Evolutionary conservation across 208 protist genomes (phyloP).

Genomic region (Leishmania tarentolae): DNA sequence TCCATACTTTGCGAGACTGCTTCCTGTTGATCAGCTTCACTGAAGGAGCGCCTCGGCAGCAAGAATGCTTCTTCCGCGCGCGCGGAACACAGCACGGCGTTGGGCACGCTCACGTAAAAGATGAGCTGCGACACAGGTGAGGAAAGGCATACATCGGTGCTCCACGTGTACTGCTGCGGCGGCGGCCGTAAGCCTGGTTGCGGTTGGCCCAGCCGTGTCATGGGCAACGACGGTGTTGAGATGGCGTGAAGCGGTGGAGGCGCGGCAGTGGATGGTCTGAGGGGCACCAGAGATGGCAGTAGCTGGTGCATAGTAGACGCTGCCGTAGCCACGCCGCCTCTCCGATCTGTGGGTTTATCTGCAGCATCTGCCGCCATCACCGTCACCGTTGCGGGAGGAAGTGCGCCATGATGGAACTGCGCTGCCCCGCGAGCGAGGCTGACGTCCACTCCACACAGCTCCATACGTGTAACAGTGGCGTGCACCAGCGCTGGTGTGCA

Average conservation of each 20-base stretch:
- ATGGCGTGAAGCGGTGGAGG: background rate
- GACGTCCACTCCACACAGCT: constrained; percentile 24
- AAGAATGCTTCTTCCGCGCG: constrained; percentile 17
- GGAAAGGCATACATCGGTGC: constrained; percentile 10
- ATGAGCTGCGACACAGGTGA: constrained; percentile 7
- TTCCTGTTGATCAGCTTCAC: background rate
- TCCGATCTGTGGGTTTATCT: background rate
- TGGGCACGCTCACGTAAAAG: constrained; percentile 11
- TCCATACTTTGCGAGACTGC: background rate
- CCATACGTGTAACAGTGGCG: constrained; percentile 22
- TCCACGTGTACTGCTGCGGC: constrained; percentile 27
- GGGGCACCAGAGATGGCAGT: background rate
- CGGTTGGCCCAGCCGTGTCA: background rate
- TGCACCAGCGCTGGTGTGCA: constrained; percentile 10
- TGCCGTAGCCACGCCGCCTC: background rate
- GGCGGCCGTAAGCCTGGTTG: background rate
- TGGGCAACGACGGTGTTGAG: background rate
- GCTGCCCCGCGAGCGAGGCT: constrained; percentile 19
- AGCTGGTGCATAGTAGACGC: background rate
- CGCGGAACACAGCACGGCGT: constrained; percentile 5
- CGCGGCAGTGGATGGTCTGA: background rate
- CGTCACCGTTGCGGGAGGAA: constrained; percentile 19
- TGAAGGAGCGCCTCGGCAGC: background rate
- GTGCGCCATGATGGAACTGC: constrained; percentile 13
- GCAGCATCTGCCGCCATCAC: constrained; percentile 2